Percentiles rank a stretch among this genome's conserved stretches.
These are phyloP conservation scores for Xylaria sp. DNA, from an alignment of 2,329 filamentous ascomycete genomes.

Conservation along the genomic window DNA sequence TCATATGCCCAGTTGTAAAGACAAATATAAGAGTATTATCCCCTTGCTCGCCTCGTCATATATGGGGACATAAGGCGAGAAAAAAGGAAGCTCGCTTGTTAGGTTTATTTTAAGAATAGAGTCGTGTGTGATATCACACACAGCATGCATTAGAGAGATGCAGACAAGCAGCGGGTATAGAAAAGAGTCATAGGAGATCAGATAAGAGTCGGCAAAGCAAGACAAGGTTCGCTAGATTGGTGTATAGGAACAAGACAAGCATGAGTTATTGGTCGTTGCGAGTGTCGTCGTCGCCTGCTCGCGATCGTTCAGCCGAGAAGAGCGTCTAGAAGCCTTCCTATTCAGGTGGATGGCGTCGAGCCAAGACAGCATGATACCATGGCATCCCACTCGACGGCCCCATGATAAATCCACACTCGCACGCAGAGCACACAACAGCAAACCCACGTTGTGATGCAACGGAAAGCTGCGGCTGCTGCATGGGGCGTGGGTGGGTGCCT, in stretches of 20 bases:
- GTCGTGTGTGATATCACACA: not conserved
- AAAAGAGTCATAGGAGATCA: not conserved
- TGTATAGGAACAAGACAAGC: not conserved
- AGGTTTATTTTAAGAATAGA: not conserved
- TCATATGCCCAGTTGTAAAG: not conserved
- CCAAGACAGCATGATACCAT: slow-evolving; percentile 7
- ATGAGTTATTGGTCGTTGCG: not conserved
- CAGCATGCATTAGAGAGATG: not conserved
- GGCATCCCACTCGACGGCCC: not conserved
- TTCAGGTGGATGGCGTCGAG: slow-evolving; percentile 11
- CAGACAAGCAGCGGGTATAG: not conserved
- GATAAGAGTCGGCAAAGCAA: not conserved
- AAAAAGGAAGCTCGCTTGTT: not conserved
- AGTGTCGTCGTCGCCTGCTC: not conserved
- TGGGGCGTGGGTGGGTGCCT: no score
- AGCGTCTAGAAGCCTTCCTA: slow-evolving; percentile 27
- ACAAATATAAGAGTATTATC: not conserved
- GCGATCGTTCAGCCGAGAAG: slow-evolving; percentile 9
- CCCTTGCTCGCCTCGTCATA: not conserved
- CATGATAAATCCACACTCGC: no score
- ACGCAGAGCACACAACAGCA: no score
- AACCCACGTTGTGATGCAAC: no score
- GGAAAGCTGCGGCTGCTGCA: no score
- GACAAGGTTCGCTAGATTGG: not conserved
- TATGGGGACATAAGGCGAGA: not conserved